These are phyloP conservation scores for Irineochytrium annulatum DNA, from an alignment of 192 early-diverging fungal genomes.

Conservation along the genomic window DNA sequence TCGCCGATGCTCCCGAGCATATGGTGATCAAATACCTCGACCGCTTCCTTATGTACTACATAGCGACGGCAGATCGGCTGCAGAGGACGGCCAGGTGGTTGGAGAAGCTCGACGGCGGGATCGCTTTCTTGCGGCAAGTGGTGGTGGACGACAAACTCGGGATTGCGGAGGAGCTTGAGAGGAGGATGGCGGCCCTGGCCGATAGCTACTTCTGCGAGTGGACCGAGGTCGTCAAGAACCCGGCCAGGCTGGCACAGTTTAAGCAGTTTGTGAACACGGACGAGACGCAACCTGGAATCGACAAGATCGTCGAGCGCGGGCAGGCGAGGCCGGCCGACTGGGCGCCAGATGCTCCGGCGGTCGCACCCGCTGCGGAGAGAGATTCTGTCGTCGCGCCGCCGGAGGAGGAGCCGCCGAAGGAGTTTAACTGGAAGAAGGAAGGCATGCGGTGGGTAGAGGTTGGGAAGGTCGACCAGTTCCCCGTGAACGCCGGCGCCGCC, in stretches of 20 bases:
- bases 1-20: constrained; percentile 48
- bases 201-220: constrained; percentile 63
- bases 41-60: constrained; percentile 70
- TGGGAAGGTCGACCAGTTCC: constrained; percentile 34
- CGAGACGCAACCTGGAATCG: constrained; percentile 45
- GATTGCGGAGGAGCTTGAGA: constrained; percentile 59
- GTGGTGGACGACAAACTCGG: constrained; percentile 62
- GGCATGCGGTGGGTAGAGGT: constrained; percentile 1
- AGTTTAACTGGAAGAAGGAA: constrained; percentile 12
- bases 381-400: constrained; percentile 17
- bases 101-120: constrained; percentile 62
- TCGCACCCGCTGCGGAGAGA: constrained; percentile 6
- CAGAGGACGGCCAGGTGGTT: constrained; percentile 65
- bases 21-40: constrained; percentile 54
- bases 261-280: constrained; percentile 61
- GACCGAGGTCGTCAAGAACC: constrained; percentile 58
- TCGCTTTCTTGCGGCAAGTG: constrained; percentile 58
- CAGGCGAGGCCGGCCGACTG: constrained; percentile 61
- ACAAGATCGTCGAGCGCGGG: constrained; percentile 58
- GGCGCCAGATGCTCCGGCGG: constrained; percentile 27
- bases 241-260: constrained; percentile 48
- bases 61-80: constrained; percentile 59
- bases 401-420: constrained; percentile 14
- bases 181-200: constrained; percentile 61
- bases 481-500: constrained; percentile 42